Evolutionary conservation across 805 yeast species (phyloP).

Genomic region (Komagataella pastoris): DNA sequence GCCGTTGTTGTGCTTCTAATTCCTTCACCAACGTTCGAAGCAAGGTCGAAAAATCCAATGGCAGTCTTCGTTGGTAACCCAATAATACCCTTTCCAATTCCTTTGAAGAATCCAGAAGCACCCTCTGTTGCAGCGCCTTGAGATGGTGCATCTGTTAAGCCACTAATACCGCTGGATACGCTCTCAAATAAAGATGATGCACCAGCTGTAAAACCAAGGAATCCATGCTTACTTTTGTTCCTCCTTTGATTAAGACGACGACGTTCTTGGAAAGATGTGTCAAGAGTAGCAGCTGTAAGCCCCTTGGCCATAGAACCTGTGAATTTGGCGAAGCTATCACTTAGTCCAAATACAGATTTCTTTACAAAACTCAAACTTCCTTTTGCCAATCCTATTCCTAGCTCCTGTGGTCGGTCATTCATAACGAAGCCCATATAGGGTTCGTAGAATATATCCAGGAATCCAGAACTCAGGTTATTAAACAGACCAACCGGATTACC

Average conservation of each 20-base stretch:
- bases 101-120: slow-evolving; percentile 83
- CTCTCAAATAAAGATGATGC: slow-evolving; percentile 85
- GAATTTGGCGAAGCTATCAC: slow-evolving; percentile 85
- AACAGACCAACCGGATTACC: slow-evolving; percentile 98
- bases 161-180: slow-evolving; percentile 75
- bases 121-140: slow-evolving; percentile 87
- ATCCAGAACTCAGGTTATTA: slow-evolving; percentile 88
- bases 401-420: slow-evolving; percentile 91
- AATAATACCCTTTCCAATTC: slow-evolving; percentile 87
- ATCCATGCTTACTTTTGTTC: slow-evolving; percentile 73
- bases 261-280: slow-evolving; percentile 67
- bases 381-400: slow-evolving; percentile 90
- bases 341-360: slow-evolving; percentile 87
- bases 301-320: slow-evolving; percentile 95
- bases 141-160: slow-evolving; percentile 82
- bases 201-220: slow-evolving; percentile 74
- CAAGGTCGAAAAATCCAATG: slow-evolving; percentile 85
- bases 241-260: slow-evolving; percentile 65
- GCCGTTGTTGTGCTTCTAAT: slow-evolving; percentile 87
- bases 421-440: slow-evolving; percentile 93
- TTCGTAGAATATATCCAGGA: slow-evolving; percentile 90
- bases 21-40: slow-evolving; percentile 88
- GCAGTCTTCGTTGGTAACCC: slow-evolving; percentile 97
- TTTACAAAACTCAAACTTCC: slow-evolving; percentile 92
- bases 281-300: slow-evolving; percentile 80